Conservation (phyloP, 2,329 filamentous ascomycete species). For the Rutstroemia sydowiana region DNA sequence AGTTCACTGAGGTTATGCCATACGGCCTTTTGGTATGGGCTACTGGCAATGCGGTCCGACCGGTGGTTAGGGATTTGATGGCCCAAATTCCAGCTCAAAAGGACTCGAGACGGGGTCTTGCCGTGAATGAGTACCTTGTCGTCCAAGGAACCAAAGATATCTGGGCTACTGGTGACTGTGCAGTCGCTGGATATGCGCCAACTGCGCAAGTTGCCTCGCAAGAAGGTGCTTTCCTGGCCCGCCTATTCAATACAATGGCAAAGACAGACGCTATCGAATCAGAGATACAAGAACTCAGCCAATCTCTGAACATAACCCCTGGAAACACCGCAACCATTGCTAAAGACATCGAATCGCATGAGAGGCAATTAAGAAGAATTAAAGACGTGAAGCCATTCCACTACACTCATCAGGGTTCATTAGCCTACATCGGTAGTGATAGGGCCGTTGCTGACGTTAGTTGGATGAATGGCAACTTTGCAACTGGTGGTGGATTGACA, state of each 20-base stretch:
- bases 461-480: constrained; percentile 96
- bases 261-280: constrained; percentile 79
- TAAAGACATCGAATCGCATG: constrained; percentile 72
- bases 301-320: constrained; percentile 51
- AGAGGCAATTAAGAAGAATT: constrained; percentile 79
- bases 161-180: constrained; percentile 97
- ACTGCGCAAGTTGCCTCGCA: constrained; percentile 95
- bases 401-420: constrained; percentile 93
- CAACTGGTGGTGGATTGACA: constrained; percentile 85
- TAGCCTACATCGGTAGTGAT: constrained; percentile 97
- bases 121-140: constrained; percentile 97
- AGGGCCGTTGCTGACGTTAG: constrained; percentile 95
- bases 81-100: constrained; percentile 87
- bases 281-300: constrained; percentile 64
- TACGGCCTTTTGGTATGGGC: constrained; percentile 98
- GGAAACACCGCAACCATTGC: constrained; percentile 60
- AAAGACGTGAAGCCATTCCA: constrained; percentile 97
- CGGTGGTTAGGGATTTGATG: constrained; percentile 87
- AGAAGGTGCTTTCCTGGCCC: constrained; percentile 89
- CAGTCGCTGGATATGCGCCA: constrained; percentile 93
- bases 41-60: constrained; percentile 89
- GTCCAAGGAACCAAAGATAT: constrained; percentile 96
- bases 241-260: constrained; percentile 98
- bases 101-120: constrained; percentile 87
- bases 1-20: constrained; percentile 73